Base-by-base conservation (phyloP, 768 basidiomycete genomes). In the Rossbeevera mucosa region DNA sequence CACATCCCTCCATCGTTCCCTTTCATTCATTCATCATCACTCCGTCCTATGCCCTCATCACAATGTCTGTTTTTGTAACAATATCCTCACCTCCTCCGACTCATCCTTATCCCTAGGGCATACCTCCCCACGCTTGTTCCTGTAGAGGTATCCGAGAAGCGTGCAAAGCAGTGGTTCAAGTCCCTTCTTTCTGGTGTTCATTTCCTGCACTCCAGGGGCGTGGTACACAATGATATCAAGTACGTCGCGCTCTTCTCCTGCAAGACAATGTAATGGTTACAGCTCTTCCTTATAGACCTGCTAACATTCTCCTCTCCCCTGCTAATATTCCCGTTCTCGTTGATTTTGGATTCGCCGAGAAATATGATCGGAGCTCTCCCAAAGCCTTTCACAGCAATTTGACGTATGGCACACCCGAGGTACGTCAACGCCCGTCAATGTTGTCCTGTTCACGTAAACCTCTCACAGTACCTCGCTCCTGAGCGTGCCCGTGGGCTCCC, bases 141-240 rank as follows among this genome's bases (percentile, higher is more conserved):
- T 0, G 93, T 97, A 44, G 87, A 91, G 67, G 88, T 98, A 0
- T 79, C 83, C 29, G 93, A 96, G 59, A 59, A 72, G 3, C 82
- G 82, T 59, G 91, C 92, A 13, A 82, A 80, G 48, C 75, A 79
- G 56, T 94, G 92, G 91, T 92, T 94, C 64, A 80, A 76, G 44
- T 85, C 80, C 48, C 82, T 95, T 11, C 77, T 93, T 24, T 89
- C 88, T 12, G 92, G 85, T 2, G 79, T 94, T 30, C 83, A 87
- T 56, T 93, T 91, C 62, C 78, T 95, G 4, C 93, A 95, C 68
- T 76, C 75, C 48, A 85, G 83, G 47, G 89, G 91, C 46, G 84
- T 92, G 33, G 88, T 91, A 0, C 93, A 94, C 67, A 95, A 94
- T 66, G 93, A 95, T 64, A 91, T 95, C 76, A 95, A 94, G 88